Evolutionary conservation across 2,329 filamentous ascomycete genomes (phyloP), one percentile per base, ranked within the genome.

Genomic region (Ceratocystis diversiconidia): DNA sequence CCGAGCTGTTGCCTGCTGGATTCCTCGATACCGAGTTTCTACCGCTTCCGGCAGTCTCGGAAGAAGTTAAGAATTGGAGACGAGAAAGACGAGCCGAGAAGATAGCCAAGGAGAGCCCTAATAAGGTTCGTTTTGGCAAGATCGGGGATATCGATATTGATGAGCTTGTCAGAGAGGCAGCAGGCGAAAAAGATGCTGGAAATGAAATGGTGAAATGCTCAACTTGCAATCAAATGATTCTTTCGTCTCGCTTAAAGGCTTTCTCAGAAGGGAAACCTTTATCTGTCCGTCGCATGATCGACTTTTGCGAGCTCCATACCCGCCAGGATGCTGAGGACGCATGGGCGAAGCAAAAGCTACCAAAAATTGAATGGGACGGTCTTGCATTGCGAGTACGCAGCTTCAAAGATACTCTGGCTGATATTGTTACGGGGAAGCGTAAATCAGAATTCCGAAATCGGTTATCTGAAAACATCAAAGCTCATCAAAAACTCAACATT

Each of bases 251-350:
- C 0, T 76, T 90, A n/a, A 74, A 79, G 63, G 75, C 76, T 1
- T 83, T 83, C 70, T 77, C 78, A 1, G 74, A 77, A 15, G 74
- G 76, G 17, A 74, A 73, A 57, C 75, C 76, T 52, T 77, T 86
- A 75, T 81, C 77, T 41, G 79, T 87, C 44, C 77, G 78, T 41
- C 77, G 81, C 70, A 85, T 89, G 72, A 76, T 79, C 22, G 76
- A 74, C 19, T 89, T 90, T 73, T 90, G 87, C 73, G 77, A 79
- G 55, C 75, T 78, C 6, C 88, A 90, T 76, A 83, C 81, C 70
- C 79, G 77, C 67, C 75, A 76, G 36, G 76, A 80, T 1, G 86
- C 85, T 1, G 70, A 75, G 65, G 74, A 76, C 6, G 73, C 73
- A 2, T 83, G 81, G 75, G 71, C 69, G 8, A 72, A 78, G 15